Evolutionary conservation across 2,329 filamentous ascomycete species (phyloP).

Genomic region (Fusarium palustre): DNA sequence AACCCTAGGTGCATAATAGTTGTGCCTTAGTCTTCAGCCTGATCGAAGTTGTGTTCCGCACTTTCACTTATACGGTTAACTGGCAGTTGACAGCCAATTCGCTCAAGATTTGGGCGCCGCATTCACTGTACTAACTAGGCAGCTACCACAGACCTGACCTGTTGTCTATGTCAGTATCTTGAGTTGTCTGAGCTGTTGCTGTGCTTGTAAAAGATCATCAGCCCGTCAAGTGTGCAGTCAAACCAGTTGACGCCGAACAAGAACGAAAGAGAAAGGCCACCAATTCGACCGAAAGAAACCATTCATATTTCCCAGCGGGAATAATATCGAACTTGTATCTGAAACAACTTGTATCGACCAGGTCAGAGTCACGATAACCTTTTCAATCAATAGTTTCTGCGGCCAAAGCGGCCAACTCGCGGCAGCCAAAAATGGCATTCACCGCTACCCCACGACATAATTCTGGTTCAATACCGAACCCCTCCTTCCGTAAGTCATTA

Average conservation of each 20-base stretch:
- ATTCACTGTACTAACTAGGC: neutral
- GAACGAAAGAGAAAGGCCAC: neutral
- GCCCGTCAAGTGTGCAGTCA: neutral
- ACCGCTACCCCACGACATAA: conserved; percentile 33
- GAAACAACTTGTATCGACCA: conserved; percentile 18
- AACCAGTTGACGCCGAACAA: neutral
- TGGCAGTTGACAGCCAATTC: conserved; percentile 1
- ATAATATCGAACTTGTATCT: neutral
- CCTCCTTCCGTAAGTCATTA: conserved; percentile 63
- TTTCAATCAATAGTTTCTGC: conserved; percentile 28
- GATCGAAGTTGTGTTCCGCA: conserved; percentile 19
- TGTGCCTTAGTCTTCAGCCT: conserved; percentile 15
- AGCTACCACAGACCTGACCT: neutral
- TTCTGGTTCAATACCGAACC: conserved; percentile 55
- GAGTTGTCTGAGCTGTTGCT: neutral
- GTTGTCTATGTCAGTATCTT: neutral
- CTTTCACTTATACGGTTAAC: conserved; percentile 33
- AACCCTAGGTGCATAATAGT: conserved; percentile 15
- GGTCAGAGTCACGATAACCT: neutral
- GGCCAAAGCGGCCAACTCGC: conserved; percentile 35
- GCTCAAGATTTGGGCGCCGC: neutral
- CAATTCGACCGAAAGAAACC: neutral
- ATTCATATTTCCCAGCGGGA: neutral
- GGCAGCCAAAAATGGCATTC: conserved; percentile 32
- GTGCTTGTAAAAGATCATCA: neutral